Evolutionary conservation across 352 stramenopile genomes (phyloP), one percentile per base, ranked within the genome.

Genomic region (Pilasporangium apinafurcum): DNA sequence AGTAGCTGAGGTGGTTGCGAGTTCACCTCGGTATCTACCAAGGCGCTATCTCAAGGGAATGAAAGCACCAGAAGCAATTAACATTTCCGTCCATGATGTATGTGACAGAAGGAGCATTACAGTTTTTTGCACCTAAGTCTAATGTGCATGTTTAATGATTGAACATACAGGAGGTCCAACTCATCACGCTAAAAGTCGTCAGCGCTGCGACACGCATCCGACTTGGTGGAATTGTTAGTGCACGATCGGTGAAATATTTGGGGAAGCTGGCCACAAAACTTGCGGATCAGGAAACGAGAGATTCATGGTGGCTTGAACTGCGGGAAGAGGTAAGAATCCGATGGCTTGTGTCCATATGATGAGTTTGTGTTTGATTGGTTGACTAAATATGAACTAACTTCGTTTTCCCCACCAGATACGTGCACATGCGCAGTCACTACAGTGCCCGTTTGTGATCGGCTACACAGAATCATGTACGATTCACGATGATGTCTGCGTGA

Each of bases 291-390:
- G 95, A 99, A 53, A 98, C 95, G 1, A 67, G 96, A 48, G 96
- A 99, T 56, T 96, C 89, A 13, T 99, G 96, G 96, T 99, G 96
- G 96, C 81, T 89, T 17, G 95, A 98, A 54, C 72, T 99, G 5
- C 77, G 96, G 24, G 95, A 98, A 72, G 95, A 99, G 67, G 81
- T 90, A 35, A 7, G 42, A 36, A n/a, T n/a, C n/a, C n/a, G n/a
- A n/a, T n/a, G n/a, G n/a, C n/a, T n/a, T n/a, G n/a, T n/a, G n/a
- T n/a, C n/a, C n/a, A n/a, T n/a, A n/a, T n/a, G n/a, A n/a, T n/a
- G n/a, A n/a, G n/a, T n/a, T n/a, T 29, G 5, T 46, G n/a, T 2
- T 27, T 48, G 9, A 13, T 29, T 7, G 3, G 20, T 28, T 26
- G 16, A 21, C 21, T 48, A 21, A 4, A 32, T 12, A 39, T 38